Percentiles rank a stretch among this genome's conserved stretches.
phyloP scores from a whole-genome alignment of 139 green algal genomes.

The Yamagishiella unicocca region DNA sequence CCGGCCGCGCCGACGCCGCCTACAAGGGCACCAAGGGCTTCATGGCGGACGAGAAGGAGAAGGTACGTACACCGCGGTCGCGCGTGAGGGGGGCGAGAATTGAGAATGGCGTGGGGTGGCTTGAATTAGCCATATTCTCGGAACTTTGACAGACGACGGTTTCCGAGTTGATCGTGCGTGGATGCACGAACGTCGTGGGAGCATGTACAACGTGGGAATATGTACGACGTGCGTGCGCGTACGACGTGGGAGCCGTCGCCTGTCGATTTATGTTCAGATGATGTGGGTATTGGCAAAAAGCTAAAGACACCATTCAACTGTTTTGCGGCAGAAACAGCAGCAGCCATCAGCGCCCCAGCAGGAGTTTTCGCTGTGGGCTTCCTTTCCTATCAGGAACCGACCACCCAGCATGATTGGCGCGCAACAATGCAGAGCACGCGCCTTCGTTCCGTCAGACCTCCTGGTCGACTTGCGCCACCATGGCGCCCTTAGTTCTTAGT shows the following conservation, averaged over 20 bases:
- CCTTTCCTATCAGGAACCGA: too few relatives aligned
- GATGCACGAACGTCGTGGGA: neutral
- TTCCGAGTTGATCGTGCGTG: too few relatives aligned
- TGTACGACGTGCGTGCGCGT: neutral
- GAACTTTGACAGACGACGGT: too few relatives aligned
- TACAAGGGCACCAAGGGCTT: slow-evolving; percentile 16
- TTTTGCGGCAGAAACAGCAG: too few relatives aligned
- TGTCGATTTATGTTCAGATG: neutral
- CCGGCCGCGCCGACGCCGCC: neutral
- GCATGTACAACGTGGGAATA: neutral
- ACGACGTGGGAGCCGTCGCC: neutral
- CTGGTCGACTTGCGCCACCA: neutral
- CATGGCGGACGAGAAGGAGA: slow-evolving; percentile 3
- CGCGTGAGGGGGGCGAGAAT: neutral
- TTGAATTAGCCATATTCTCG: too few relatives aligned
- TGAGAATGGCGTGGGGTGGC: neutral
- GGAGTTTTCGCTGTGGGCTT: too few relatives aligned
- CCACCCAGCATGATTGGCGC: neutral
- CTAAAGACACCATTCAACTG: too few relatives aligned
- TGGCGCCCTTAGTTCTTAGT: too few relatives aligned
- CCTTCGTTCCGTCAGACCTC: neutral
- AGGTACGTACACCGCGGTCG: too few relatives aligned
- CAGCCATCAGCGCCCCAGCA: too few relatives aligned
- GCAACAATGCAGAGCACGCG: neutral
- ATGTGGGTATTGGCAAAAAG: neutral